Evolutionary conservation across 768 basidiomycete species (phyloP), one percentile per base, ranked within the genome.

Genomic region (Mycena venus): DNA sequence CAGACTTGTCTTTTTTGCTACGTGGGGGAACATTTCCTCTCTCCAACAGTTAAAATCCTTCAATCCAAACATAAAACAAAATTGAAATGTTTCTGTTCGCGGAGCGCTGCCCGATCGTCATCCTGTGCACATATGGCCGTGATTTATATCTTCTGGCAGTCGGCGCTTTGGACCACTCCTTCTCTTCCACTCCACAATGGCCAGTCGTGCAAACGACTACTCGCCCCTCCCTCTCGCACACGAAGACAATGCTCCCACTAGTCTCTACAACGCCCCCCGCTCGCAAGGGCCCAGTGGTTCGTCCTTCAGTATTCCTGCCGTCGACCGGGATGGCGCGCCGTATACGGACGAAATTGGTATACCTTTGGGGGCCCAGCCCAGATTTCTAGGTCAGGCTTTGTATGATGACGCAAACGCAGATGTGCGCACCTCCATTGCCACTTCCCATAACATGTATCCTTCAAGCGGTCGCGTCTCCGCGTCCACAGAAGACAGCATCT

Each of bases 331-430:
- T 29, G 87, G 85, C n/a, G n/a, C n/a, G n/a, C n/a, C n/a, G n/a
- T n/a, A n/a, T n/a, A n/a, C n/a, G n/a, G n/a, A n/a, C n/a, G 84
- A 83, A 27, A 66, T 79, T 61, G 82, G 82, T 44, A 82, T 88
- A 49, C 84, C 89, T 2, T 59, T 84, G n/a, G n/a, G 4, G 88
- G 86, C 38, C 82, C 87, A 36, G 82, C 86, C 27, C 84, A 85
- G 25, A 49, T 94, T 95, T 77, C 83, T 93, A 29, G 92, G 91
- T 31, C 80, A 88, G 2, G 88, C 90, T n/a, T 83, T 89, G 34
- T 89, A 88, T 69, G 85, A 88, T 65, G 88, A 89, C 12, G 78
- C n/a, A n/a, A n/a, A 21, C 79, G 82, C 38, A 79, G 53, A 77
- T 53, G 77, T 85, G 36, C 90, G 92, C 71, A 86, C 90, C 72